Evolutionary conservation across 2,329 filamentous ascomycete species (phyloP), one percentile per base, ranked within the genome.

Genomic region (Neospermospora avenae): DNA sequence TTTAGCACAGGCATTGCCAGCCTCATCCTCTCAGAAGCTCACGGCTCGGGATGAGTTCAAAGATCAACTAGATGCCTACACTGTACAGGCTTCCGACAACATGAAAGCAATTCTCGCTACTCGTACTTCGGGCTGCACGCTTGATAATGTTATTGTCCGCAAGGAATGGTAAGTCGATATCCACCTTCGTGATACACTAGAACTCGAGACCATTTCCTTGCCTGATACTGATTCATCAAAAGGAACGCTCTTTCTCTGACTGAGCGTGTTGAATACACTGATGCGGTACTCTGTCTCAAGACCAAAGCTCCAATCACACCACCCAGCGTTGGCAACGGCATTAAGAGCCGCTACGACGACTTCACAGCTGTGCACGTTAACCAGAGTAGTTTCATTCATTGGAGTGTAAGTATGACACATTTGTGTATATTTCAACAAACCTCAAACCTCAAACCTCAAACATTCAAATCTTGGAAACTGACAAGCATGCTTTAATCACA

Each of bases 321-420:
- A 4, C 31, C 31, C 6, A 20, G 16, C 14, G 34, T 20, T 14
- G 25, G 14, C 3, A 55, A 51, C 10, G 58, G 58, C 24, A 44
- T 71, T 3, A 49, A 61, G 46, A 74, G 64, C 59, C 69, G 73
- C 35, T 76, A 73, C 58, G 75, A 76, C 22, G 74, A 76, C 56
- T 69, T 77, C 24, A 68, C 73, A 48, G 71, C 72, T 39, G 72
- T 74, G 4, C 75, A 77, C 66, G 37, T 41, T 16, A 41, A 41
- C 37, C 37, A 41, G 14, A 41, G 37, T n/a, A 41, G 37, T n/a
- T 41, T 16, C 14, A 16, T 41, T 41, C 37, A 41, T 16, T 41
- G 37, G 37, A 41, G 13, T 41, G 37, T 41, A 16, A 41, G 37
- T 41, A 20, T 16, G 3, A n/a, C 6, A 3, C 2, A n/a, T 41